These are phyloP conservation scores for Coelastrella sp. DNA, from an alignment of 139 green algal species.

Conservation along the genomic window DNA sequence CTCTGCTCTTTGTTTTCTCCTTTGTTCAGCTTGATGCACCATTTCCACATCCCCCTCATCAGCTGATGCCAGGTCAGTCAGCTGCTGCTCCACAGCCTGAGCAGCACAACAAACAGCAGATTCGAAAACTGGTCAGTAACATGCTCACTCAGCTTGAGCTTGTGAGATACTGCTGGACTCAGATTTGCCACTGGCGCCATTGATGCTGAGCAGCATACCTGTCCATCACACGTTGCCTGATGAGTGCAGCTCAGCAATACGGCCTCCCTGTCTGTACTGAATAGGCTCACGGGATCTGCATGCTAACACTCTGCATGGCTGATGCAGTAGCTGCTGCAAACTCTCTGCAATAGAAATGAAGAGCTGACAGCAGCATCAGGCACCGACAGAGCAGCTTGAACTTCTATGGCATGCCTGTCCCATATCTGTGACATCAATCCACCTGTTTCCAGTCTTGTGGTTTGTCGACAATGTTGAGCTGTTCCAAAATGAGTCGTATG, in stretches of 20 bases:
- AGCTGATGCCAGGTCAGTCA: neutral
- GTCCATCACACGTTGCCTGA: neutral
- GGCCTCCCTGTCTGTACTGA: neutral
- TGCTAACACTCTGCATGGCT: neutral
- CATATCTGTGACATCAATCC: neutral
- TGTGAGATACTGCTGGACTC: neutral
- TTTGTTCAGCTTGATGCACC: constrained; percentile 3
- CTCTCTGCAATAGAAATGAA: neutral
- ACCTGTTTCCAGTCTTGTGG: constrained; percentile 51
- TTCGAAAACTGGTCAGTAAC: neutral
- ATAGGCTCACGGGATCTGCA: neutral
- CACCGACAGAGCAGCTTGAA: neutral
- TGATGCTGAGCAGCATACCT: neutral
- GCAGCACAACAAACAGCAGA: neutral
- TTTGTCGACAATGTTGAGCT: constrained; percentile 45
- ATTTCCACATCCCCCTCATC: constrained; percentile 11
- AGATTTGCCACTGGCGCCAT: neutral
- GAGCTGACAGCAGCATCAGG: neutral
- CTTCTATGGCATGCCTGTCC: too few relatives aligned
- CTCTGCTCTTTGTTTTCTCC: constrained; percentile 3
- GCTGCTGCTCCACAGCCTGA: neutral
- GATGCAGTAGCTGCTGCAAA: neutral
- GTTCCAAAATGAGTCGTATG: constrained; percentile 54
- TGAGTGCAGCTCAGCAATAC: neutral
- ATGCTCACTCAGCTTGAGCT: neutral